Conservation (phyloP, 495 filamentous ascomycete species). For the Astrothelium macrocarpum region DNA sequence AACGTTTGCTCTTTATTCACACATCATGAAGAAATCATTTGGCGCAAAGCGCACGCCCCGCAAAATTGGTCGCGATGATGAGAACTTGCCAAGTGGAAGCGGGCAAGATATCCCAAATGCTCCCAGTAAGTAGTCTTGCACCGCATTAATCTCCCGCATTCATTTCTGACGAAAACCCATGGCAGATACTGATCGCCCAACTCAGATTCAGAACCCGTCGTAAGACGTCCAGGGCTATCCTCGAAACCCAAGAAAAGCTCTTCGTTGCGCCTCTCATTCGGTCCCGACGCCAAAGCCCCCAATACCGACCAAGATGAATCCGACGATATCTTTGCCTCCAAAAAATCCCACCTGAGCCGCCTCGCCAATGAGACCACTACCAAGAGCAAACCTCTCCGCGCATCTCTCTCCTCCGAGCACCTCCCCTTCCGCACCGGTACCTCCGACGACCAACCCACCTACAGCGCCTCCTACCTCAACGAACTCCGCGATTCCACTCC, state of each 20-base stretch:
- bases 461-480: conserved; percentile 76
- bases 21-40: conserved; percentile 20
- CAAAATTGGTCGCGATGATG: conserved; percentile 18
- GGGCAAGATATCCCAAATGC: background rate
- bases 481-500: conserved; percentile 78
- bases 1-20: background rate
- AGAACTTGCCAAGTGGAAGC: conserved; percentile 2
- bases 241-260: conserved; percentile 54
- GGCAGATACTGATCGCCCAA: background rate
- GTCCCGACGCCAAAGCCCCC: conserved; percentile 45
- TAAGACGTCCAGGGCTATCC: conserved; percentile 17
- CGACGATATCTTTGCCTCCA: conserved; percentile 52
- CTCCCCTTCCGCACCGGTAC: conserved; percentile 48
- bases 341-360: conserved; percentile 59
- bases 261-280: conserved; percentile 67
- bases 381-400: conserved; percentile 41
- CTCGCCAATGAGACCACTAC: conserved; percentile 63
- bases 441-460: conserved; percentile 66
- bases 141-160: background rate
- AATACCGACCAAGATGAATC: conserved; percentile 40
- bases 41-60: conserved; percentile 18
- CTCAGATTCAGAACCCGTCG: conserved; percentile 6
- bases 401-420: conserved; percentile 35
- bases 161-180: conserved; percentile 5
- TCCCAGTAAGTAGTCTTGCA: conserved; percentile 8